Conservation (phyloP, 305 asterid genomes). For the Caryopteris hybrid region DNA sequence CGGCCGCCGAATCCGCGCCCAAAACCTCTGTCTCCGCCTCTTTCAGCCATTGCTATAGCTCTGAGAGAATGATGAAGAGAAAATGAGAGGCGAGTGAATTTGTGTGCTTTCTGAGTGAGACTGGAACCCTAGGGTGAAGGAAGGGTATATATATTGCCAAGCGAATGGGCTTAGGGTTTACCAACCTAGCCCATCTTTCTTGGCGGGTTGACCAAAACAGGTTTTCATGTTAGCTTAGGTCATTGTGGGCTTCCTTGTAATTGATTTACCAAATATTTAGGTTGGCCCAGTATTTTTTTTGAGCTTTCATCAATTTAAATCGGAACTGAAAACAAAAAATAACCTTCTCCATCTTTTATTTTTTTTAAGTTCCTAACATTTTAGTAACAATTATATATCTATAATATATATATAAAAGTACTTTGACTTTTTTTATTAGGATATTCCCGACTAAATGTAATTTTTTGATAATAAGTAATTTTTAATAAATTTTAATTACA, state of each 20-base stretch:
- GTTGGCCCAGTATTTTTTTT: too few species aligned
- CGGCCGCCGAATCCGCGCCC: slow-evolving; percentile 56
- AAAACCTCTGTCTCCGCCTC: slow-evolving; percentile 51
- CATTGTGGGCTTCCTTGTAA: neutral
- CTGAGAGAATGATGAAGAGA: neutral
- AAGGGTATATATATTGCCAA: neutral
- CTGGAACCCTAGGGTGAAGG: slow-evolving; percentile 23
- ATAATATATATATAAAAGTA: too few species aligned
- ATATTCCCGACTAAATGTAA: too few species aligned
- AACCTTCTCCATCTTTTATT: too few species aligned
- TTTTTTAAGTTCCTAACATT: too few species aligned
- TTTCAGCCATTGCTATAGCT: slow-evolving; percentile 38
- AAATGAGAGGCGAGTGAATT: slow-evolving; percentile 8
- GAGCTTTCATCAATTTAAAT: too few species aligned
- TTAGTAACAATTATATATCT: too few species aligned
- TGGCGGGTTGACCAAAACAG: neutral
- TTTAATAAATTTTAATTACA: too few species aligned
- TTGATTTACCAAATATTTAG: too few species aligned
- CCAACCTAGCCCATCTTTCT: neutral
- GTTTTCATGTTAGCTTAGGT: neutral
- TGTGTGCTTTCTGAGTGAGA: neutral
- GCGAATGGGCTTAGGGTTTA: slow-evolving; percentile 27
- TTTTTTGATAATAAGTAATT: too few species aligned
- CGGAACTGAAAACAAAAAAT: too few species aligned
- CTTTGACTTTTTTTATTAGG: too few species aligned